Evolutionary conservation across 805 yeast genomes (phyloP).

Genomic region (Kregervanrija delftensis): DNA sequence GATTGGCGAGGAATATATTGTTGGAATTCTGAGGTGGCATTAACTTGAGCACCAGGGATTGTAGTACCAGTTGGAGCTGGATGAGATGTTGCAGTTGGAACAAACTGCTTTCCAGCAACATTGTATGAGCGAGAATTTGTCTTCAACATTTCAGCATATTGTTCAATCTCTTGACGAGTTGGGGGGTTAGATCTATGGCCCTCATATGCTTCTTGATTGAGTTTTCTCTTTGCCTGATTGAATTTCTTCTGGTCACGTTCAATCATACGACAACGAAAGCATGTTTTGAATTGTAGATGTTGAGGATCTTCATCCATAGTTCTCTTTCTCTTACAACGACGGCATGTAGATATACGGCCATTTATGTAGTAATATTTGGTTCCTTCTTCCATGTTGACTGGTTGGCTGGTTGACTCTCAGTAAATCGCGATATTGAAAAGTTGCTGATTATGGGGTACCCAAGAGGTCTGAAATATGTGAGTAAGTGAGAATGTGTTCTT

Average conservation of each 20-base stretch:
- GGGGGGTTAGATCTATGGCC: conserved; percentile 12
- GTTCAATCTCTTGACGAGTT: conserved; percentile 12
- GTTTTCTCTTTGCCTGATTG: conserved; percentile 19
- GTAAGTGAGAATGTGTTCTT: too few relatives aligned
- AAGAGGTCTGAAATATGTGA: too few relatives aligned
- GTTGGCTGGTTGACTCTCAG: too few relatives aligned
- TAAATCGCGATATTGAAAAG: too few relatives aligned
- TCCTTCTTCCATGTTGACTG: too few relatives aligned
- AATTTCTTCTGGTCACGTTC: conserved; percentile 37
- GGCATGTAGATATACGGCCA: conserved; percentile 37
- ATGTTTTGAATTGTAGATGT: conserved; percentile 49
- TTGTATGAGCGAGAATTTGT: conserved; percentile 7
- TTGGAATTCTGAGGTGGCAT: conserved; percentile 2
- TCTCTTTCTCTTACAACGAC: conserved; percentile 53
- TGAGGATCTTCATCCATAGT: conserved; percentile 50
- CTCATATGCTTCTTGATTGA: conserved; percentile 13
- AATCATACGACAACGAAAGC: conserved; percentile 51
- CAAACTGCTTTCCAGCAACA: conserved; percentile 7
- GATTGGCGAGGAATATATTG: conserved; percentile 4
- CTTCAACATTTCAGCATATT: conserved; percentile 13
- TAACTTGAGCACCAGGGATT: not conserved
- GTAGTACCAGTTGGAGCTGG: conserved; percentile 8
- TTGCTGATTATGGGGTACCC: too few relatives aligned
- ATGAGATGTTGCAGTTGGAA: conserved; percentile 14
- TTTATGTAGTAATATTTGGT: conserved; percentile 18